These are phyloP conservation scores for Colletotrichum sp. DNA, from an alignment of 2,329 filamentous ascomycete species.

Conservation along the genomic window DNA sequence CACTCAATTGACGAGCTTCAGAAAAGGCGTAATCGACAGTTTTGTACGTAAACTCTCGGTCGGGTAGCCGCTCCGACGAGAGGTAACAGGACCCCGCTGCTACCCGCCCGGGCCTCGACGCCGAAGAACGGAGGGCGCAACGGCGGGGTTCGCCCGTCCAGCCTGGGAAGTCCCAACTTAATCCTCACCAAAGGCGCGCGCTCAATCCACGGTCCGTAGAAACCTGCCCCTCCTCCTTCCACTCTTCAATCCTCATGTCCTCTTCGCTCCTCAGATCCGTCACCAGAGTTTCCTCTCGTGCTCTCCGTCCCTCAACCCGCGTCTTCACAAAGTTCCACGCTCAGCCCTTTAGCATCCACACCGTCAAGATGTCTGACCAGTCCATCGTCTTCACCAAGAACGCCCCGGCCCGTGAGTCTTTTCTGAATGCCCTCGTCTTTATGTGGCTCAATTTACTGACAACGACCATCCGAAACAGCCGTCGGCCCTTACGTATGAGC, in stretches of 20 bases:
- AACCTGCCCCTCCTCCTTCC: not conserved
- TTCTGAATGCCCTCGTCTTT: not conserved
- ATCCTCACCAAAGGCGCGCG: not conserved
- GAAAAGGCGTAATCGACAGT: not conserved
- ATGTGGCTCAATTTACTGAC: not conserved
- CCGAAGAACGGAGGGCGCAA: conserved; percentile 20
- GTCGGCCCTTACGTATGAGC: conserved; percentile 67
- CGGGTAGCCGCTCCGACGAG: not conserved
- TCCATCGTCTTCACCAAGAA: conserved; percentile 62
- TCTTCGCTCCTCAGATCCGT: conserved; percentile 16
- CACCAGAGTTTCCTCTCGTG: conserved; percentile 18
- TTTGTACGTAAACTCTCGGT: not conserved
- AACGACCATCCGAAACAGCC: conserved; percentile 41
- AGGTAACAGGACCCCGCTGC: not conserved
- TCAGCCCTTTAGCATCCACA: conserved; percentile 4
- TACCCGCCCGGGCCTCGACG: conserved; percentile 9
- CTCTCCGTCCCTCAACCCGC: not conserved
- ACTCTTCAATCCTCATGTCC: conserved; percentile 10
- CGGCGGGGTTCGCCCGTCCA: conserved; percentile 10
- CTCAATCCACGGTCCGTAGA: not conserved
- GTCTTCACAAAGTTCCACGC: not conserved
- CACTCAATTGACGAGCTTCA: accelerated
- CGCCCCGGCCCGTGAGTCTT: conserved; percentile 60
- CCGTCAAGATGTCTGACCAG: conserved; percentile 29
- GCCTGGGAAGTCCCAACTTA: not conserved